A percentile compares a stretch with the other conserved stretches of the same genome.
Conservation (phyloP, 805 yeast genomes). For the Metahyphopichia silvanorum region DNA sequence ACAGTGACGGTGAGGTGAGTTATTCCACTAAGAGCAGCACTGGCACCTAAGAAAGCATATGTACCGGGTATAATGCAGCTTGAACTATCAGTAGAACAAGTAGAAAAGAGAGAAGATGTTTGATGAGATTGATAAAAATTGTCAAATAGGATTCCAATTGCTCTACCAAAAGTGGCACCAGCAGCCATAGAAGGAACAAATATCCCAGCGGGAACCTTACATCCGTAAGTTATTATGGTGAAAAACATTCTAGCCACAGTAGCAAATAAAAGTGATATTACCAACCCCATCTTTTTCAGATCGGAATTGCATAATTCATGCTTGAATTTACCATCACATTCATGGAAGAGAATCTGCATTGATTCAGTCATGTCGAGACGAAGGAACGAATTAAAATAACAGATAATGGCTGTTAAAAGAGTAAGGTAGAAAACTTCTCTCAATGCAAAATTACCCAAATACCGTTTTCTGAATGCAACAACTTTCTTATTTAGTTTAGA, state of each 20-base stretch:
- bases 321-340: conserved; percentile 55
- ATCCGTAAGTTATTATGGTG: conserved; percentile 84
- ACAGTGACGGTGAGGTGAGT: conserved; percentile 91
- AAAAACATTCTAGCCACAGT: conserved; percentile 67
- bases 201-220: conserved; percentile 96
- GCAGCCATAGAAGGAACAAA: conserved; percentile 96
- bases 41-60: conserved; percentile 94
- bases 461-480: conserved; percentile 73
- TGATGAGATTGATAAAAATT: conserved; percentile 24
- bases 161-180: conserved; percentile 92
- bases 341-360: conserved; percentile 86
- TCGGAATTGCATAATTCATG: conserved; percentile 37
- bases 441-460: conserved; percentile 54
- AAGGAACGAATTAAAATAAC: conserved; percentile 81
- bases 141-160: conserved; percentile 74
- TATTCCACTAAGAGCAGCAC: conserved; percentile 90
- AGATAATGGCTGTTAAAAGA: conserved; percentile 64
- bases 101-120: conserved; percentile 31
- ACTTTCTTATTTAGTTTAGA: conserved; percentile 72
- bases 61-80: conserved; percentile 87
- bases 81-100: conserved; percentile 26
- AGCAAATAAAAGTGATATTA: conserved; percentile 62
- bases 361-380: conserved; percentile 91
- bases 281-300: conserved; percentile 26
- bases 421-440: conserved; percentile 72